Percentiles rank a stretch among this genome's conserved stretches.
phyloP scores from a whole-genome alignment of 306 rosid genomes.

The Prosopis cineraria region DNA sequence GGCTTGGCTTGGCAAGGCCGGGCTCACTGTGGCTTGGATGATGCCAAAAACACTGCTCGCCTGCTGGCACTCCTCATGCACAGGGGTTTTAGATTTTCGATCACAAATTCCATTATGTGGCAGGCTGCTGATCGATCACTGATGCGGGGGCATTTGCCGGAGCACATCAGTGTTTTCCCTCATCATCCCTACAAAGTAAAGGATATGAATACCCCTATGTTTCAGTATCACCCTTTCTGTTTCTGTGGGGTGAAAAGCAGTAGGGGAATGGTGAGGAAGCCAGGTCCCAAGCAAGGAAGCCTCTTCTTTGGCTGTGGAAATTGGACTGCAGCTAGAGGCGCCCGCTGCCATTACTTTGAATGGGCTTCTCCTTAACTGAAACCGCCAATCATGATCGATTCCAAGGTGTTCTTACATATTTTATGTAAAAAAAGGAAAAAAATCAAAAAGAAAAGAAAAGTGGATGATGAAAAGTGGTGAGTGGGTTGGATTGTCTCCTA shows the following conservation, averaged over 20 bases:
- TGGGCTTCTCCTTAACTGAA: conserved; percentile 67
- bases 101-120: no score
- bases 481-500: conserved; percentile 52
- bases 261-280: conserved; percentile 60
- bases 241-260: conserved; percentile 84
- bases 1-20: no score
- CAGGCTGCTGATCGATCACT: conserved; percentile 59
- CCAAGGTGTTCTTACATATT: conserved; percentile 42
- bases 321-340: conserved; percentile 78
- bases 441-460: not conserved
- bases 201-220: conserved; percentile 46
- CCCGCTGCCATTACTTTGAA: conserved; percentile 85
- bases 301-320: conserved; percentile 87
- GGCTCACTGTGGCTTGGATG: no score
- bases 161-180: conserved; percentile 43
- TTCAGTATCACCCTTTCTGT: conserved; percentile 67
- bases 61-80: no score
- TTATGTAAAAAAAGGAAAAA: conserved; percentile 35
- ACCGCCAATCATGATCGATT: conserved; percentile 40
- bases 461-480: conserved; percentile 39
- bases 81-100: no score
- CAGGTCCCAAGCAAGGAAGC: no score
- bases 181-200: conserved; percentile 56
- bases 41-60: no score
- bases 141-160: conserved; percentile 66